Percentiles rank a stretch among this genome's conserved stretches.
Conservation (phyloP, 2,329 filamentous ascomycete genomes). For the Sclerotinia trifoliorum region DNA sequence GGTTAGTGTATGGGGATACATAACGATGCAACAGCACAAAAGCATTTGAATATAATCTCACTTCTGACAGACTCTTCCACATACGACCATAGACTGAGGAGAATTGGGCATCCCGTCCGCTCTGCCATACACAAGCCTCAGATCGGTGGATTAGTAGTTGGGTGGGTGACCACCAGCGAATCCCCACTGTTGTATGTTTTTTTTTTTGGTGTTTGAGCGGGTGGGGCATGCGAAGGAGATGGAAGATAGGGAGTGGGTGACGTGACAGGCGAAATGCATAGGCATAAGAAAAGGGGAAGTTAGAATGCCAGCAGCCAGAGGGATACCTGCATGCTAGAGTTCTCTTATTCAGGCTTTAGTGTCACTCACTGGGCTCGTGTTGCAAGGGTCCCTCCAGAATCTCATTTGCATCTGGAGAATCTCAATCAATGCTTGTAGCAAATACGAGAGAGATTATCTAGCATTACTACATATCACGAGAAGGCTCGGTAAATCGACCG, state of each 20-base stretch:
- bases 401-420: not conserved
- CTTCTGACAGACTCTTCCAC: rapidly evolving
- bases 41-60: rapidly evolving
- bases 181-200: conserved; percentile 15
- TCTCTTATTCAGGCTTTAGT: not conserved
- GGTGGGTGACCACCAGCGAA: conserved; percentile 19
- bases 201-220: not conserved
- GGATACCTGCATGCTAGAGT: too few species aligned
- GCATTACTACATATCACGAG: too few species aligned
- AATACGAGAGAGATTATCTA: not conserved
- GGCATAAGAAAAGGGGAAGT: too few species aligned
- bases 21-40: not conserved
- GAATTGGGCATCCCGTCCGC: conserved; percentile 16
- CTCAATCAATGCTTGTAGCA: not conserved
- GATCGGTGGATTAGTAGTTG: conserved; percentile 17
- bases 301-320: too few species aligned
- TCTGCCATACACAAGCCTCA: conserved; percentile 18
- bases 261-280: too few species aligned
- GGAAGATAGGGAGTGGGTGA: not conserved
- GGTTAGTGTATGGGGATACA: not conserved
- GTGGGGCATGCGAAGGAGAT: not conserved
- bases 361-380: not conserved
- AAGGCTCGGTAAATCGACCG: not conserved
- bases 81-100: conserved; percentile 15
- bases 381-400: not conserved